Base-by-base conservation (phyloP, 2,329 filamentous ascomycete species). In the Colletotrichum noveboracense region DNA sequence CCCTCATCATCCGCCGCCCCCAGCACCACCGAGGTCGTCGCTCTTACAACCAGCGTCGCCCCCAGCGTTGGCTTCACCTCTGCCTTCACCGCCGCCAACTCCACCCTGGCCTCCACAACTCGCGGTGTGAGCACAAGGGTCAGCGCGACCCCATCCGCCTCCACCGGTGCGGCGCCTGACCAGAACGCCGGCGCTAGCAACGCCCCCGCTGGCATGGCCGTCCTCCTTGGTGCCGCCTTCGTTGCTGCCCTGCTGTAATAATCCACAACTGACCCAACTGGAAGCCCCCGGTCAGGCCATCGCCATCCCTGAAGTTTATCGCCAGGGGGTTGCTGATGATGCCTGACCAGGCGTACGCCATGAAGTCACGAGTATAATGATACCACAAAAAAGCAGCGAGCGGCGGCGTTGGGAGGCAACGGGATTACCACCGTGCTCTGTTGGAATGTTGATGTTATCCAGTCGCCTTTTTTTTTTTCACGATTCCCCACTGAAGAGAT, bases 321-420 rank as follows among this genome's bases (percentile, higher is more conserved):
- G 21, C 10, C 12, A 64, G 14, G 61, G 65, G 26, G n/a, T 38
- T 38, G 32, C 9, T 18, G 60, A 26, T 36, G 30, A 14, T 38
- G 34, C 36, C 52, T 36, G 62, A 55, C 21, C 66, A 62, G 36
- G 56, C 67, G 67, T 66, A 69, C 52, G 56, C 75, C 77, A 76
- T 58, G 71, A 70, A 65, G 75, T 78, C 68, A 77, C 60, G 75
- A 78, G 75, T 70, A n/a, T 73, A 43, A 78, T 52, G 75, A 56
- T 60, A 21, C 9, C 21, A 75, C 26, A 34, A 61, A 70, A 64
- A 73, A 65, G 67, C 70, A 66, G 32, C 60, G 21, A 52, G 43
- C 43, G 34, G 66, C 60, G 62, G 62, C 61, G 56, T 67, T 66
- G 58, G 66, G n/a, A 62, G 36, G 64, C 60, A 36, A 18, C 43